Percentiles rank a stretch among this genome's conserved stretches.
phyloP scores from a whole-genome alignment of 2,329 filamentous ascomycete genomes.

The Aspergillus flavus region DNA sequence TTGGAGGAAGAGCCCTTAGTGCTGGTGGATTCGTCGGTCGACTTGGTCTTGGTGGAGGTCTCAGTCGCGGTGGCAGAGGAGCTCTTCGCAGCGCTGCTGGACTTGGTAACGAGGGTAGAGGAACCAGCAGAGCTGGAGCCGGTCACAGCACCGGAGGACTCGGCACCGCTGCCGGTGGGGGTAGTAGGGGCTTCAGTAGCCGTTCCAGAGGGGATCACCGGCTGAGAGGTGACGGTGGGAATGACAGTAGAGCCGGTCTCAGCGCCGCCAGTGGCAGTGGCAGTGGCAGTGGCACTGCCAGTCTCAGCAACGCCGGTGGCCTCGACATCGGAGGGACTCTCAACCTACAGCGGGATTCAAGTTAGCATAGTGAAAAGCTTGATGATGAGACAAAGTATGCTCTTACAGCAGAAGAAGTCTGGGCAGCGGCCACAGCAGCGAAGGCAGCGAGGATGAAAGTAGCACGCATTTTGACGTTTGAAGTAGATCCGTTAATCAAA shows the following conservation, averaged over 20 bases:
- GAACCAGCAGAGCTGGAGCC: constrained; percentile 23
- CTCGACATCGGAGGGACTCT: neutral
- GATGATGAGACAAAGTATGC: neutral
- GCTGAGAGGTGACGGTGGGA: constrained; percentile 35
- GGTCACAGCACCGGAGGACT: constrained; percentile 21
- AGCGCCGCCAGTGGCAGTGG: neutral
- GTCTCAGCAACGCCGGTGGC: neutral
- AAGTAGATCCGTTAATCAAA: constrained; percentile 16
- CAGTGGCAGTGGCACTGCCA: neutral
- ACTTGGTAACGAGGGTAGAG: constrained; percentile 25
- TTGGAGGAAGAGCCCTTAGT: constrained; percentile 21
- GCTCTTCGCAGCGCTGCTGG: constrained; percentile 20
- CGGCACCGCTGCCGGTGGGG: constrained; percentile 26
- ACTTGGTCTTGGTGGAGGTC: constrained; percentile 25
- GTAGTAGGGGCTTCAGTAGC: neutral
- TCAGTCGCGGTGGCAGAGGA: constrained; percentile 25
- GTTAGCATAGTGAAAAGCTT: neutral
- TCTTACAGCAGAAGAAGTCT: constrained; percentile 32
- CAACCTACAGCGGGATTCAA: neutral
- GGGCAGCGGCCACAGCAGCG: constrained; percentile 46
- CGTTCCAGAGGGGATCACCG: constrained; percentile 25
- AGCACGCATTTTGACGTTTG: constrained; percentile 48
- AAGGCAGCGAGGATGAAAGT: constrained; percentile 48
- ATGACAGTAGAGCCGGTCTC: neutral
- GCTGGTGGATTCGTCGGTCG: constrained; percentile 19